Evolutionary conservation across 257 asterid genomes (phyloP).

Genomic region (Linderniella brevidens): DNA sequence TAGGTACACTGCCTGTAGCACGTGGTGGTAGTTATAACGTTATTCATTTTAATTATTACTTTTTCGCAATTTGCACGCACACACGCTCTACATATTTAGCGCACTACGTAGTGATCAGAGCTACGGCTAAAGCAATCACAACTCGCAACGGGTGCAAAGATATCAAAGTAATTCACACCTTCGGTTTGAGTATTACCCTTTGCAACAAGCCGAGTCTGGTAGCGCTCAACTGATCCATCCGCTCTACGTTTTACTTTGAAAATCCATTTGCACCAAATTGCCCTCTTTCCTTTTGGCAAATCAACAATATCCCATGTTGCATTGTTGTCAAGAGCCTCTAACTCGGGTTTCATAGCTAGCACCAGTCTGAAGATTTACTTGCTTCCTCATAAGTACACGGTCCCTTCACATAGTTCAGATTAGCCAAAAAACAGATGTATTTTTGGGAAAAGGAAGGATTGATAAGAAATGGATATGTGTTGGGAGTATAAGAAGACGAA

Average conservation of each 20-base stretch:
- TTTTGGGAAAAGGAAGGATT: too few relatives aligned
- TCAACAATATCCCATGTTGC: neutral
- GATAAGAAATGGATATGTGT: too few relatives aligned
- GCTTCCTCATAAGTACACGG: neutral
- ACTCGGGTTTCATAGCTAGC: conserved; percentile 5
- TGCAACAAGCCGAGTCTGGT: neutral
- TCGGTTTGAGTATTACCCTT: neutral
- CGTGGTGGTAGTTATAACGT: too few relatives aligned
- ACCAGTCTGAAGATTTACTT: neutral
- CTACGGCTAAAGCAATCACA: neutral
- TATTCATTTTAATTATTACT: too few relatives aligned
- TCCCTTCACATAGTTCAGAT: neutral
- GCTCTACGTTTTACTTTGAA: neutral
- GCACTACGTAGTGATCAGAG: too few relatives aligned
- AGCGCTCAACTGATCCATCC: conserved; percentile 1
- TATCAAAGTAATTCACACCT: neutral
- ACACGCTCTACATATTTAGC: too few relatives aligned
- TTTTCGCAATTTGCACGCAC: too few relatives aligned
- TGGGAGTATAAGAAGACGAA: too few relatives aligned
- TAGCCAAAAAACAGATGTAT: neutral
- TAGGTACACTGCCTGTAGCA: too few relatives aligned
- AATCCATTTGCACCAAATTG: conserved; percentile 5
- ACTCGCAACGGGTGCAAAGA: neutral
- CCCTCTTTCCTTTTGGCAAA: neutral
- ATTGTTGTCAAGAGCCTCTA: neutral